Base-by-base conservation (phyloP, 2,329 filamentous ascomycete genomes). In the Calonectria multiphialidica region DNA sequence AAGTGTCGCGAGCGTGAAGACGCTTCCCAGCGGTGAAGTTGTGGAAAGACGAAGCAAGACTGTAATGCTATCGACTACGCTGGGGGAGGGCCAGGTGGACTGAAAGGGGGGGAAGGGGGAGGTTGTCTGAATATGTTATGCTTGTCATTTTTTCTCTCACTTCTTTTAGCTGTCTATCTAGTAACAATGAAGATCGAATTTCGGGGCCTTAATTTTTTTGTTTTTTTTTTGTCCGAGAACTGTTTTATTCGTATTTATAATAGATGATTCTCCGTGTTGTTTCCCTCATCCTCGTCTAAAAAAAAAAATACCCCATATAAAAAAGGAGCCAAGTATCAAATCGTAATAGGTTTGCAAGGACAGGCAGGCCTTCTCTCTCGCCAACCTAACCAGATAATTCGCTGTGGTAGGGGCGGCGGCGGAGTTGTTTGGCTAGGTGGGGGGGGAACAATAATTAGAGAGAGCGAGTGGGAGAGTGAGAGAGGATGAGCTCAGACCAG, bases 41-140 rank as follows among this genome's bases (percentile, higher is more conserved):
- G 25, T 28, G 28, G n/a, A 55, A 55, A 61, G 44, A 55, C 47
- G 28, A 53, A 53, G 55, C 61, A 62, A 72, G 70, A 74, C 74
- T 72, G 72, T 55, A 37, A 21, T 55, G 72, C 70, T 76, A 50
- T 70, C 69, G 66, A 53, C 72, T 68, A 66, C 66, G 42, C 35
- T 44, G 57, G 23, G 15, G 15, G 35, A 8, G 23, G 18, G 35
- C 28, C 13, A 30, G 47, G 23, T 18, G n/a, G 12, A 21, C 9
- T 37, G 53, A 23, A n/a, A 8, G 16, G 13, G 47, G 16, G 77
- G 70, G 12, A 8, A 15, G 13, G 47, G 16, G 77, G 70, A 75
- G 62, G 59, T 70, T 68, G n/a, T 49, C 53, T 62, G 62, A 57
- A 49, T 61, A 59, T 44, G 53, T 33, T 66, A 40, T 66, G 23